Evolutionary conservation across 2,329 filamentous ascomycete genomes (phyloP).

Genomic region (Chrysosporium keratinophilum): DNA sequence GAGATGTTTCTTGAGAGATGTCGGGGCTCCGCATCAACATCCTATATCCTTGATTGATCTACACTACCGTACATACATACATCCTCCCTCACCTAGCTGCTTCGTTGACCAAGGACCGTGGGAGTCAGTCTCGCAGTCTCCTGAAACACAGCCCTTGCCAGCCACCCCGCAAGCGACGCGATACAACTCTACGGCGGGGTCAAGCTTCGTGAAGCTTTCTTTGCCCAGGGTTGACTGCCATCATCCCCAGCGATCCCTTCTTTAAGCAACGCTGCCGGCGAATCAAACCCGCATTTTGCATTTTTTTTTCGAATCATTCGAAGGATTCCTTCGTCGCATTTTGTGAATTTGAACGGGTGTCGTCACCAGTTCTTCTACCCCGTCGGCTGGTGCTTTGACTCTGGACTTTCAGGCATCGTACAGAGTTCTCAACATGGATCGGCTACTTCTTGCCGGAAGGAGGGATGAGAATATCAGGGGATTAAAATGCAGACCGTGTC

Average conservation of each 20-base stretch:
- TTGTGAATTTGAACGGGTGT: background rate
- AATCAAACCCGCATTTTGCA: background rate
- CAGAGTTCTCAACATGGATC: background rate
- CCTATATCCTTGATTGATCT: no score
- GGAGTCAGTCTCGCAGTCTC: background rate
- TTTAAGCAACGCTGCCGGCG: background rate
- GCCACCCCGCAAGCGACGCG: background rate
- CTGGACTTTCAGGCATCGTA: background rate
- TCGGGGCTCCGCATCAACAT: no score
- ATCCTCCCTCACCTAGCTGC: no score
- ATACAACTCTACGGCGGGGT: conserved; percentile 7
- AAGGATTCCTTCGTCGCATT: no score
- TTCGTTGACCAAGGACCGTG: no score
- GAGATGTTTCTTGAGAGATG: no score
- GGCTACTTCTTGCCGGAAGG: background rate
- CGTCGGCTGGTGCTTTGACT: background rate
- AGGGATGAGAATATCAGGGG: background rate
- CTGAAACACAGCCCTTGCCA: background rate
- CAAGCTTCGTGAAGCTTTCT: conserved; percentile 8
- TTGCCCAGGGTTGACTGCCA: background rate
- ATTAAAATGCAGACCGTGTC: background rate
- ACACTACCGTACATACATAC: no score
- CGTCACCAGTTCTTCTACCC: background rate
- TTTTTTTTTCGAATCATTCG: background rate
- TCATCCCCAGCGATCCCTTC: background rate